Evolutionary conservation across 768 basidiomycete genomes (phyloP), one percentile per base, ranked within the genome.

Genomic region (Agrocybe pediades): DNA sequence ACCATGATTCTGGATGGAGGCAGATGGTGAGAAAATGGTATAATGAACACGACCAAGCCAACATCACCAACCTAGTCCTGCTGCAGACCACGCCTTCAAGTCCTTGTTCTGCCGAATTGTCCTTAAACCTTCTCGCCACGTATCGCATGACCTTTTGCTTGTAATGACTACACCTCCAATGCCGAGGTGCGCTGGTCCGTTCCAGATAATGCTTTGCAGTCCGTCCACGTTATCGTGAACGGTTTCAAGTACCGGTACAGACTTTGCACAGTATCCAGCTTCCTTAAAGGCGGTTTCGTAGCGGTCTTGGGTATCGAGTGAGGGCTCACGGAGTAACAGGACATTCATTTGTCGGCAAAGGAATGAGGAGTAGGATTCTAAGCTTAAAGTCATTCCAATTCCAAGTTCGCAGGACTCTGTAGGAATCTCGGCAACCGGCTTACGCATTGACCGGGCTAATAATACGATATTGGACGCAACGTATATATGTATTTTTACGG

Each of bases 161-260:
- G 93, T 96, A 19, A 95, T 62, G 43, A 95, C 78, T 6, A 92
- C 86, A 5, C 87, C 92, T 6, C 67, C 68, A 53, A 80, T 71
- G 17, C 55, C 59, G 17, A 65, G 55, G 9, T 39, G 20, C 1
- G 20, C 47, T 1, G 81, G 77, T 0, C 80, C 81, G 6, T 53
- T 39, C 1, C 58, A 47, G 16, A 90, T 66, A 46, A 79, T 67
- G 15, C 68, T 57, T 24, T 67, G 62, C 11, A 95, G 76, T 11
- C 53, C 43, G 0, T 74, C 63, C 9, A 79, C 54, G 59, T 90
- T 82, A 17, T 76, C 75, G 41, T 82, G 67, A 6, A 74, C 69
- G 0, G 91, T 91, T 65, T 91, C 84, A 41, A 93, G 80, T 4
- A 88, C 88, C 0, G 89, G 82, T 0, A 92, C 69, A n/a, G 86